Percentiles rank a stretch among this genome's conserved stretches.
phyloP scores from a whole-genome alignment of 192 early-diverging fungal species.

The Phlyctochytrium bullatum region DNA sequence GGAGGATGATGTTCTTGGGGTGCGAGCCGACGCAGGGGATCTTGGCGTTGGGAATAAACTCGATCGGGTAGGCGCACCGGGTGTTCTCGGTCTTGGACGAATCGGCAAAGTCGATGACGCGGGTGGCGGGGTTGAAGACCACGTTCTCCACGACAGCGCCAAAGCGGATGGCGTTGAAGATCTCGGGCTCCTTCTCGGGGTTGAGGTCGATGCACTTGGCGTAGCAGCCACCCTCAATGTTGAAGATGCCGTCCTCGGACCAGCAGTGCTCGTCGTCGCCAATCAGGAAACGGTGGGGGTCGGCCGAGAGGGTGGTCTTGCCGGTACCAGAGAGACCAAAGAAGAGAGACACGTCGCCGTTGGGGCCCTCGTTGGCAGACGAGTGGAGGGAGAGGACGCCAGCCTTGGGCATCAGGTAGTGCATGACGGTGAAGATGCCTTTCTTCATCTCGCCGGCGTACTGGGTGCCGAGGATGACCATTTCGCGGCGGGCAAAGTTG shows the following conservation, averaged over 20 bases:
- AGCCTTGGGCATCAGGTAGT: slow-evolving; percentile 93
- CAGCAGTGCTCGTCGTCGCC: slow-evolving; percentile 99
- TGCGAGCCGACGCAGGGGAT: slow-evolving; percentile 83
- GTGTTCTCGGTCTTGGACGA: slow-evolving; percentile 86
- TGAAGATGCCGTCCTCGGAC: slow-evolving; percentile 91
- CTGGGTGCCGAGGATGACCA: slow-evolving; percentile 95
- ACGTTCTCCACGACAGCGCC: slow-evolving; percentile 91
- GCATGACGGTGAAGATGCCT: slow-evolving; percentile 91
- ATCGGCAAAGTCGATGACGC: slow-evolving; percentile 79
- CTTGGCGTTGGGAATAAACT: slow-evolving; percentile 88
- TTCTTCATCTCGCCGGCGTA: slow-evolving; percentile 99
- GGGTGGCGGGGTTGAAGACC: slow-evolving; percentile 68
- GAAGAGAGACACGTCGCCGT: slow-evolving; percentile 90
- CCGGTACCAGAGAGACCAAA: slow-evolving; percentile 95
- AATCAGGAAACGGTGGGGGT: slow-evolving; percentile 83
- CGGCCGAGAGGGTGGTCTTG: slow-evolving; percentile 93
- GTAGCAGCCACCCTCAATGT: slow-evolving; percentile 98
- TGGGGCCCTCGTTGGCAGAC: slow-evolving; percentile 83
- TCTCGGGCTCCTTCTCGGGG: slow-evolving; percentile 94
- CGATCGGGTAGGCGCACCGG: slow-evolving; percentile 92
- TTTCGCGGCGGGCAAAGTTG: slow-evolving; percentile 87
- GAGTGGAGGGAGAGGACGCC: slow-evolving; percentile 84
- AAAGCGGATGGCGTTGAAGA: slow-evolving; percentile 90
- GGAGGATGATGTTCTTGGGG: slow-evolving; percentile 88
- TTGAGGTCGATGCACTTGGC: slow-evolving; percentile 93